These are phyloP conservation scores for Pichia exigua DNA, from an alignment of 805 yeast genomes.

Conservation along the genomic window DNA sequence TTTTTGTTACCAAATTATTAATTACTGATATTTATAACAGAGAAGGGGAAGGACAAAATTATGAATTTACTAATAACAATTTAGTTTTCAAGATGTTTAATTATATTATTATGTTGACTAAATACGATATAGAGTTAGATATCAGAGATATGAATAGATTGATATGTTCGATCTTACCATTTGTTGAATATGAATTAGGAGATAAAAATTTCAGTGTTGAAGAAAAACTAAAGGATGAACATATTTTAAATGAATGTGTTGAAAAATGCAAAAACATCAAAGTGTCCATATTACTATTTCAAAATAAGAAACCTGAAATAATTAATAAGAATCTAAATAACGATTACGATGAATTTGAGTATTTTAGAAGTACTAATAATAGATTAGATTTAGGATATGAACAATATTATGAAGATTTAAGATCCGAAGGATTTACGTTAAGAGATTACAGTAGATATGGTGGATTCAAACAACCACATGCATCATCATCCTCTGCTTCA, in stretches of 20 bases:
- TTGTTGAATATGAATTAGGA: constrained; percentile 24
- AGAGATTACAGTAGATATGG: constrained; percentile 32
- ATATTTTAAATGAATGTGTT: constrained; percentile 8
- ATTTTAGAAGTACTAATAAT: neutral
- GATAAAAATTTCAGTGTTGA: constrained; percentile 13
- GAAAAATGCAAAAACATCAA: constrained; percentile 23
- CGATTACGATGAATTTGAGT: neutral
- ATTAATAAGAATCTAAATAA: neutral
- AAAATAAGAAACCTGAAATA: constrained; percentile 22
- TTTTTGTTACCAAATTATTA: constrained; percentile 66
- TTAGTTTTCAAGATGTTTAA: constrained; percentile 44
- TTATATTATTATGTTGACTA: constrained; percentile 53
- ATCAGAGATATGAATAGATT: constrained; percentile 80
- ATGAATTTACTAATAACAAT: constrained; percentile 30
- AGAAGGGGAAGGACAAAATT: constrained; percentile 21
- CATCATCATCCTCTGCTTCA: too few relatives aligned
- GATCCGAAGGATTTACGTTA: constrained; percentile 29
- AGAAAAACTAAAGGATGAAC: constrained; percentile 10
- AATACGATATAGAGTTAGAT: constrained; percentile 69
- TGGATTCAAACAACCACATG: constrained; percentile 11
- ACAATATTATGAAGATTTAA: constrained; percentile 22
- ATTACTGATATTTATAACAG: constrained; percentile 37
- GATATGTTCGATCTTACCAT: constrained; percentile 51
- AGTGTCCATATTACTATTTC: constrained; percentile 24
- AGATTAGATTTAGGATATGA: constrained; percentile 17